Base-by-base conservation (phyloP, 179 eudicot genomes). In the Silene coronaria region DNA sequence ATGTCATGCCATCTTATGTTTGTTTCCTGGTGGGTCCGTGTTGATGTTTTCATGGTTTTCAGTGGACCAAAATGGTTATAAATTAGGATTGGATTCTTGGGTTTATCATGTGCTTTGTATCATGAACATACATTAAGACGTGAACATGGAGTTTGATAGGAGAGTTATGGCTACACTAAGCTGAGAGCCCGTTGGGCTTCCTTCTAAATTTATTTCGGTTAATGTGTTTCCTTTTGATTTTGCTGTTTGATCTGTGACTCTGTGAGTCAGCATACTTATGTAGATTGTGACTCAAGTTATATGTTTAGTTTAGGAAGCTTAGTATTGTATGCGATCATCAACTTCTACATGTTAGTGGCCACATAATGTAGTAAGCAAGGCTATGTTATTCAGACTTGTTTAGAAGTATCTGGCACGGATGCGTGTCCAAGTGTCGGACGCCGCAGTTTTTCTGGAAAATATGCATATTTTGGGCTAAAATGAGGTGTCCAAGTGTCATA, bases 241-340 rank as follows among this genome's bases (percentile, higher is more conserved):
- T 67, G 24, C 53, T 67, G 45, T 6, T 67, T 21, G 71, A 42
- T 30, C 17, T 42, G 26, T 67, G 57, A 70, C 21, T 30, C 17
- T 42, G 26, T 67, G 57, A 70, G 62, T 70, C 12, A 26, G 32
- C 38, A 22, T 70, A 46, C 27, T 70, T 30, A 14, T 23, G 45
- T 51, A 28, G 59, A 45, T 69, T 45, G 27, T 51, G 21, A 10
- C 8, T 26, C 17, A 4, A 70, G 61, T 70, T 26, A 26, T 16
- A 51, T 70, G 42, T n/a, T 70, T 70, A 0, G 8, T 70, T 70
- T 70, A 14, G 59, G 23, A 46, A 70, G 61, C 22, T 69, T 24
- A 66, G 23, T 13, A 45, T 51, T 11, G 42, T 71, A 42, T 55
- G 22, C 14, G 45, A 27, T 22, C 26, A 68, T 42, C 23, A 16